Conservation (phyloP, 345 rosid genomes). For the Trapa bicornis region DNA sequence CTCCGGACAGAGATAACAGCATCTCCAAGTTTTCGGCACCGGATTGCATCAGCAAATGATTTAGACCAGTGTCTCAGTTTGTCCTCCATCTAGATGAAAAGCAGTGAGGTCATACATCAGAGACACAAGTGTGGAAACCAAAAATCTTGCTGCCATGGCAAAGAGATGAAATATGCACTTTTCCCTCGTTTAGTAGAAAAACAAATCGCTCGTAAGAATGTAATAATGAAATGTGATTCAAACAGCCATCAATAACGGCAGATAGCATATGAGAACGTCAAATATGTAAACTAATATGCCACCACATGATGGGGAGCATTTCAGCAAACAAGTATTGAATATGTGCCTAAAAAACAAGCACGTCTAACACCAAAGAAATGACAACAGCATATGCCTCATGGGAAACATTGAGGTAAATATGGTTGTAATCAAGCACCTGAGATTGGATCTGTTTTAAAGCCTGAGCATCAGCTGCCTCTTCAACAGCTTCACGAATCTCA, state of each 20-base stretch:
- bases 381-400: neutral
- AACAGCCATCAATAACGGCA: neutral
- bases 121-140: neutral
- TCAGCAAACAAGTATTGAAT: neutral
- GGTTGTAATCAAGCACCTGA: conserved; percentile 26
- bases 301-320: neutral
- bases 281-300: neutral
- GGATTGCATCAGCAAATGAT: conserved; percentile 47
- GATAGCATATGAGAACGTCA: neutral
- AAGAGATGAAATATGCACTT: neutral
- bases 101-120: conserved; percentile 4
- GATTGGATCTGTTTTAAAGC: conserved; percentile 45
- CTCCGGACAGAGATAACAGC: conserved; percentile 56
- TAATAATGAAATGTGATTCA: too few relatives aligned
- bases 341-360: neutral
- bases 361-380: neutral
- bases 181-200: neutral
- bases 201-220: too few relatives aligned
- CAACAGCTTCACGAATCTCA: conserved; percentile 87
- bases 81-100: conserved; percentile 42
- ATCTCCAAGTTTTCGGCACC: conserved; percentile 45
- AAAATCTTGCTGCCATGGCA: neutral
- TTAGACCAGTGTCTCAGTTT: conserved; percentile 51
- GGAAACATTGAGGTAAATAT: neutral
- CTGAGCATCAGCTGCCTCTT: conserved; percentile 54